phyloP scores from a whole-genome alignment of 345 rosid species.

The Odontarrhena argentea region DNA sequence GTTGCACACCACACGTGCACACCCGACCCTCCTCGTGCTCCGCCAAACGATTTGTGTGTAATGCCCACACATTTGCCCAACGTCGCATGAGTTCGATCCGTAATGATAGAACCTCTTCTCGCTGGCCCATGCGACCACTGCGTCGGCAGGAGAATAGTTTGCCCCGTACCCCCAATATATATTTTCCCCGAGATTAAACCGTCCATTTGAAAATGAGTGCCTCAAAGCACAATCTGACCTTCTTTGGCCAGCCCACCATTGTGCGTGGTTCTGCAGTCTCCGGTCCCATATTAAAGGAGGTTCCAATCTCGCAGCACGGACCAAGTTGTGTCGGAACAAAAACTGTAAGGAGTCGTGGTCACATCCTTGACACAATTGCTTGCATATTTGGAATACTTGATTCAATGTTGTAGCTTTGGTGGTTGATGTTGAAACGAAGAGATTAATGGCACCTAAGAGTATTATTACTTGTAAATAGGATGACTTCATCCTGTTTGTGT shows the following conservation, averaged over 20 bases:
- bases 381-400: conserved; percentile 51
- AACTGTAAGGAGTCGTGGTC: conserved; percentile 72
- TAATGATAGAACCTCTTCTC: conserved; percentile 78
- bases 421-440: conserved; percentile 29
- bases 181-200: conserved; percentile 77
- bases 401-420: conserved; percentile 28
- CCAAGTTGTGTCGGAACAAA: conserved; percentile 67
- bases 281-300: conserved; percentile 69
- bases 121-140: conserved; percentile 66
- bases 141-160: conserved; percentile 62
- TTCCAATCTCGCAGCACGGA: conserved; percentile 68
- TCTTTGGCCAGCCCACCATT: conserved; percentile 80
- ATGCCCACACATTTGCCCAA: conserved; percentile 80
- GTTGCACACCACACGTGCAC: conserved; percentile 75
- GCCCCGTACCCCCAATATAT: conserved; percentile 81
- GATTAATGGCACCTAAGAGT: conserved; percentile 37
- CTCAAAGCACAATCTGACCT: conserved; percentile 57
- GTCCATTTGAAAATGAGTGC: conserved; percentile 67
- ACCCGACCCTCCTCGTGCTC: conserved; percentile 63
- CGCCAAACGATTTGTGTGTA: conserved; percentile 91
- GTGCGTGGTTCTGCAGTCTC: conserved; percentile 68
- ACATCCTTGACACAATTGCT: conserved; percentile 70
- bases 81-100: conserved; percentile 51
- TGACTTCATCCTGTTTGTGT: conserved; percentile 42
- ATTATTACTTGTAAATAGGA: conserved; percentile 37